Conservation (phyloP, 2,329 filamentous ascomycete species). For the Ophiocordyceps sinensis region DNA sequence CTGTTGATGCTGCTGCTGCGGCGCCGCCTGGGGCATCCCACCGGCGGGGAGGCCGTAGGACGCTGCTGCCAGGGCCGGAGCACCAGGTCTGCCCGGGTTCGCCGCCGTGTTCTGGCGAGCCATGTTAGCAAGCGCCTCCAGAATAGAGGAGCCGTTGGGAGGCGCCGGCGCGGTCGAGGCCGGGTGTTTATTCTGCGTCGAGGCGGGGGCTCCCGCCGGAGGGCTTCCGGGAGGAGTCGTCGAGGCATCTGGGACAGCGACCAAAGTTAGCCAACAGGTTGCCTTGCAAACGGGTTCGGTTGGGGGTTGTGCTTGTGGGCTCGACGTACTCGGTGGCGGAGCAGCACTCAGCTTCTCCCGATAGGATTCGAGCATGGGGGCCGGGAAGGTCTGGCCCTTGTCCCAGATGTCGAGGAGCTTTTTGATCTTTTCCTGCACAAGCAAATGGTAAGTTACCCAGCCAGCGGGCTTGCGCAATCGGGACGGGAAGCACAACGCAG, state of each 20-base stretch:
- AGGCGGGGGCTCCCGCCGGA: conserved; percentile 29
- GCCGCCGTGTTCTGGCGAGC: conserved; percentile 54
- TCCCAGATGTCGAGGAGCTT: conserved; percentile 98
- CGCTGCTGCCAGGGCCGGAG: conserved; percentile 27
- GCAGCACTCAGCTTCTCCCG: conserved; percentile 61
- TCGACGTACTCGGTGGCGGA: conserved; percentile 47
- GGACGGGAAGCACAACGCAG: background rate
- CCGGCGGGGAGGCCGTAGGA: conserved; percentile 23
- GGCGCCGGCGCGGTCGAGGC: conserved; percentile 25
- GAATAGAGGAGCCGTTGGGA: conserved; percentile 44
- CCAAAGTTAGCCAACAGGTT: background rate
- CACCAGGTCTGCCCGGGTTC: conserved; percentile 20
- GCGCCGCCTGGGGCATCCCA: conserved; percentile 14
- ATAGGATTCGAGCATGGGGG: conserved; percentile 64
- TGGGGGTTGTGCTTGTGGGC: too few relatives aligned
- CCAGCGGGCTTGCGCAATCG: background rate
- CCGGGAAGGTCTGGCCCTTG: conserved; percentile 81
- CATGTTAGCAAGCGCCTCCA: conserved; percentile 69
- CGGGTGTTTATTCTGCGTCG: conserved; percentile 16
- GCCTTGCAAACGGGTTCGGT: background rate
- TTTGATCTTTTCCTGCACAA: conserved; percentile 74
- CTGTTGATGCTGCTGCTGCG: conserved; percentile 13
- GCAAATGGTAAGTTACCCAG: conserved; percentile 23
- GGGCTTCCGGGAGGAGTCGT: conserved; percentile 58
- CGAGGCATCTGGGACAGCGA: conserved; percentile 38